Percentiles rank a stretch among this genome's conserved stretches.
Conservation (phyloP, 345 rosid species). For the Gossypium stocksii region DNA sequence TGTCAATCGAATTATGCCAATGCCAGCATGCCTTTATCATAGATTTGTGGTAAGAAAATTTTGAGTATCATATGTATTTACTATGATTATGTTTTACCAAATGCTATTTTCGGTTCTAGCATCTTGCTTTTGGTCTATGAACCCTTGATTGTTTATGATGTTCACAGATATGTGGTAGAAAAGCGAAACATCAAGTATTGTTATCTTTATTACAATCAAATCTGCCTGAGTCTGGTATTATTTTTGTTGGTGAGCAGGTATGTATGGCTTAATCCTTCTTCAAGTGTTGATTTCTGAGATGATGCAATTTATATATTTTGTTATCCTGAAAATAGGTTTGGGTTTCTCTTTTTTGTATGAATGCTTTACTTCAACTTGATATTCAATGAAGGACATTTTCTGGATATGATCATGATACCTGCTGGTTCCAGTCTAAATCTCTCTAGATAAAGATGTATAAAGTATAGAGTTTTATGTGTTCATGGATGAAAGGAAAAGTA, state of each 20-base stretch:
- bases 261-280: slow-evolving; percentile 16
- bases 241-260: slow-evolving; percentile 90
- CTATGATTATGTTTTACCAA: neutral
- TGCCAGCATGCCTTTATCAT: slow-evolving; percentile 70
- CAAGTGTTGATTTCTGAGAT: neutral
- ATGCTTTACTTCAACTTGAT: neutral
- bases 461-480: neutral
- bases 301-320: neutral
- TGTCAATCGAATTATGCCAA: slow-evolving; percentile 62
- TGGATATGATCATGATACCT: neutral
- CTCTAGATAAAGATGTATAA: neutral
- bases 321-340: neutral
- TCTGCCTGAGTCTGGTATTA: slow-evolving; percentile 60
- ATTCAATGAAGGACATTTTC: neutral
- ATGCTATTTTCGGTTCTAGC: neutral
- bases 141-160: neutral
- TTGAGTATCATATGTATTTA: slow-evolving; percentile 4
- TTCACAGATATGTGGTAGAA: slow-evolving; percentile 52
- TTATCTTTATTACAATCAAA: slow-evolving; percentile 57
- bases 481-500: neutral
- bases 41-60: slow-evolving; percentile 54
- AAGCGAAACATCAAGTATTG: slow-evolving; percentile 46
- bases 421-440: neutral
- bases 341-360: neutral
- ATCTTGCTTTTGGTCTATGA: neutral